Evolutionary conservation across 352 stramenopile species (phyloP).

Genomic region (Pythium aphanidermatum): DNA sequence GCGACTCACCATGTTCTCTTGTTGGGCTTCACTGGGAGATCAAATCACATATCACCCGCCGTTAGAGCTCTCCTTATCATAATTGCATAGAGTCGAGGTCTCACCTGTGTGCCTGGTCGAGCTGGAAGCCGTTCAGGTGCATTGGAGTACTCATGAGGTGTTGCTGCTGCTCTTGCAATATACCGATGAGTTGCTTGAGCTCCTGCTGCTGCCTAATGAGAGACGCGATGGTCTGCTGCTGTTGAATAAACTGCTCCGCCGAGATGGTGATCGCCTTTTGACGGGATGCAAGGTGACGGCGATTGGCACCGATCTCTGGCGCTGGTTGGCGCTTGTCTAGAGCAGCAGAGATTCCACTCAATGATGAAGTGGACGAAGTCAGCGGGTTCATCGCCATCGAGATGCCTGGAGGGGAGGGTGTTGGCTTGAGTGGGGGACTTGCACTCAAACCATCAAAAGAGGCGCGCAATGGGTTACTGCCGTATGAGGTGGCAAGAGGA

Average conservation of each 20-base stretch:
- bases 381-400: neutral
- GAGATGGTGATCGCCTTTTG: constrained; percentile 67
- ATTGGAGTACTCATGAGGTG: constrained; percentile 65
- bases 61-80: neutral
- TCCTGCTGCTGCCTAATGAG: constrained; percentile 78
- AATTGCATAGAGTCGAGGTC: neutral
- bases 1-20: constrained; percentile 47
- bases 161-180: constrained; percentile 75
- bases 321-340: constrained; percentile 4
- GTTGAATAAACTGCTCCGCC: constrained; percentile 62
- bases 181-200: constrained; percentile 73
- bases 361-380: constrained; percentile 14
- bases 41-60: constrained; percentile 5
- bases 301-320: constrained; percentile 11
- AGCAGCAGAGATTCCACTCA: neutral
- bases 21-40: constrained; percentile 27
- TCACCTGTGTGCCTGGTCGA: constrained; percentile 46
- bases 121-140: constrained; percentile 58
- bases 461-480: constrained; percentile 2
- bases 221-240: constrained; percentile 77
- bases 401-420: neutral
- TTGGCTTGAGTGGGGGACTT: constrained; percentile 3
- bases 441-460: constrained; percentile 2
- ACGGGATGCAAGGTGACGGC: constrained; percentile 19
- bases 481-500: constrained; percentile 8